phyloP scores from a whole-genome alignment of 2,329 filamentous ascomycete species.

The Trichophyton benhamiae region DNA sequence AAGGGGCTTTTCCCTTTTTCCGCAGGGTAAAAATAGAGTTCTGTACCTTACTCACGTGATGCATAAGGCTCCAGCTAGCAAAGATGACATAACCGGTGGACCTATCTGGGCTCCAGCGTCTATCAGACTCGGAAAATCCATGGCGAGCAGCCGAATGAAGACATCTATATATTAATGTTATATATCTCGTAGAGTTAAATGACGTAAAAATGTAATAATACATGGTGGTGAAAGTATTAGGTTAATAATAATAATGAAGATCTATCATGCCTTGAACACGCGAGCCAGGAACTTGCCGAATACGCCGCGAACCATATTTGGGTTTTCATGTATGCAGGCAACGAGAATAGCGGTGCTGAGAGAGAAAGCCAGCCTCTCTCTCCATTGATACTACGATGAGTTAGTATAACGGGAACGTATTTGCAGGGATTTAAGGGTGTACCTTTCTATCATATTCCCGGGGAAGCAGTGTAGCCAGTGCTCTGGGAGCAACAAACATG shows the following conservation, averaged over 20 bases:
- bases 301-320: conserved; percentile 52
- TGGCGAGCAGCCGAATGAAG: neutral
- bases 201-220: neutral
- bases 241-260: neutral
- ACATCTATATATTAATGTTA: neutral
- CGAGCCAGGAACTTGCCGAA: conserved; percentile 48
- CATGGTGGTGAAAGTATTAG: neutral
- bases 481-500: conserved; percentile 68
- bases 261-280: conserved; percentile 28
- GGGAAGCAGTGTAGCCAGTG: conserved; percentile 61
- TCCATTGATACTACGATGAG: conserved; percentile 46
- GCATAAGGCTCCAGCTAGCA: neutral
- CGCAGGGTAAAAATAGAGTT: neutral
- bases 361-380: conserved; percentile 55
- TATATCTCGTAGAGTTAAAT: neutral
- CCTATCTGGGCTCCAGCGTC: no score
- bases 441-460: conserved; percentile 49
- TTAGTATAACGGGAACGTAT: neutral
- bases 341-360: conserved; percentile 58
- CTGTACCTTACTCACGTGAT: neutral
- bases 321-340: conserved; percentile 52
- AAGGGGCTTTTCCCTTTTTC: neutral
- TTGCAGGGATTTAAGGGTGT: neutral
- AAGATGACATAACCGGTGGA: no score
- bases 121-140: neutral